A percentile compares a stretch with the other conserved stretches of the same genome.
These are phyloP conservation scores for Gigaspora rosea DNA, from an alignment of 192 early-diverging fungal species.

Conservation along the genomic window DNA sequence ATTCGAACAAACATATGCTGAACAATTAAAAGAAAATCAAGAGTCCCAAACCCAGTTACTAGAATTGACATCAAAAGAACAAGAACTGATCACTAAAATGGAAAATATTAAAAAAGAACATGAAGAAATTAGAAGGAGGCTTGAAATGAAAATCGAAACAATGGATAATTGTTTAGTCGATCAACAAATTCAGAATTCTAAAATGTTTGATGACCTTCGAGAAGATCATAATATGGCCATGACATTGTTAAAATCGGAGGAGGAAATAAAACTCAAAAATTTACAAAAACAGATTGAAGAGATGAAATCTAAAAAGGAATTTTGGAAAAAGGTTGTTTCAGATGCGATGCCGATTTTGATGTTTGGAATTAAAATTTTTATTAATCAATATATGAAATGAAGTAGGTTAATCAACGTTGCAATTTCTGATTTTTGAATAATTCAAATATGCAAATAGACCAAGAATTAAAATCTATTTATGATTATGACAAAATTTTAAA, in stretches of 20 bases:
- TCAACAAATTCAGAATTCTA: background rate
- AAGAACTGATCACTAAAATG: background rate
- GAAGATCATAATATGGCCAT: background rate
- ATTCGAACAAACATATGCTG: background rate
- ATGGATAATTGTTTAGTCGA: background rate
- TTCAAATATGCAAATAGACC: too few relatives aligned
- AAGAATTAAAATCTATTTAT: too few relatives aligned
- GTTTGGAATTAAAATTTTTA: too few relatives aligned
- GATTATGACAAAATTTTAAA: too few relatives aligned
- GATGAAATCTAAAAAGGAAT: background rate
- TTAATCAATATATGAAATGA: too few relatives aligned
- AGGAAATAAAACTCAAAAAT: background rate
- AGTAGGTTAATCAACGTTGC: too few relatives aligned
- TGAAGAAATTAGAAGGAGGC: background rate
- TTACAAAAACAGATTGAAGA: background rate
- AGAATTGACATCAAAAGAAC: background rate
- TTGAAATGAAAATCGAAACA: background rate
- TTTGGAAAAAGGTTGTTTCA: background rate
- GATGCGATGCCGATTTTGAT: too few relatives aligned
- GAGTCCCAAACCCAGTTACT: background rate
- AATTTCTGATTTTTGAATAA: too few relatives aligned
- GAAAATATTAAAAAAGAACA: background rate
- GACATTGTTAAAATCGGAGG: background rate
- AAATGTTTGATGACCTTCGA: background rate
- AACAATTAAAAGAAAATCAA: constrained; percentile 3